Percentiles rank a stretch among this genome's conserved stretches.
Conservation (phyloP, 192 early-diverging fungal genomes). For the Helicostylum pulchrum region DNA sequence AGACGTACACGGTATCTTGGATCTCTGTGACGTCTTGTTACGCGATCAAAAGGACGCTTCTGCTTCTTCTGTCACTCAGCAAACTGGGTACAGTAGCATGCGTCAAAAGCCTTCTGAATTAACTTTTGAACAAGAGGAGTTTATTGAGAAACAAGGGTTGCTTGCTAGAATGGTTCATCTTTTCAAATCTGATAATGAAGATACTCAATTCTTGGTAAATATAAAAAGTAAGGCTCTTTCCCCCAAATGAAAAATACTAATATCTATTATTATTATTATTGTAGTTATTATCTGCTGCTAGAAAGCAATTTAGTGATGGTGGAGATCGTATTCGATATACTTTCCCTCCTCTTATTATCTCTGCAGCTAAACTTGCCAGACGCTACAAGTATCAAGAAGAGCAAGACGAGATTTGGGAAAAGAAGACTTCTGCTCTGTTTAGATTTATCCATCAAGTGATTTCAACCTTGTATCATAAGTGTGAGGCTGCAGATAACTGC, state of each 20-base stretch:
- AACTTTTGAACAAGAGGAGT: conserved; percentile 79
- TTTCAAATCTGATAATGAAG: conserved; percentile 66
- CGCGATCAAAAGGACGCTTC: conserved; percentile 77
- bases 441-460: conserved; percentile 89
- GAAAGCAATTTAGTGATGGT: conserved; percentile 87
- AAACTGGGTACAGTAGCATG: conserved; percentile 30
- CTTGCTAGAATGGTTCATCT: conserved; percentile 79
- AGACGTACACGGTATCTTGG: conserved; percentile 78
- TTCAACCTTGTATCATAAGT: conserved; percentile 65
- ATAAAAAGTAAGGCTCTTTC: background rate
- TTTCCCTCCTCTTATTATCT: conserved; percentile 81
- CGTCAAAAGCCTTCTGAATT: conserved; percentile 40
- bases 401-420: conserved; percentile 59
- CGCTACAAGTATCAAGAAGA: conserved; percentile 48
- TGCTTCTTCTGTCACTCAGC: conserved; percentile 27
- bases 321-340: conserved; percentile 91
- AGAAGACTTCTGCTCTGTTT: conserved; percentile 73
- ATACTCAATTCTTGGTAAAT: conserved; percentile 73
- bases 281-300: conserved; percentile 73
- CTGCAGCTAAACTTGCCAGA: conserved; percentile 62
- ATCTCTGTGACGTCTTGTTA: conserved; percentile 76
- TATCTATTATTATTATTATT: conserved; percentile 15
- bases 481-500: conserved; percentile 54
- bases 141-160: conserved; percentile 89
- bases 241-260: conserved; percentile 3